Base-by-base conservation (phyloP, 1,284 basidiomycete species). In the Grifola frondosa region DNA sequence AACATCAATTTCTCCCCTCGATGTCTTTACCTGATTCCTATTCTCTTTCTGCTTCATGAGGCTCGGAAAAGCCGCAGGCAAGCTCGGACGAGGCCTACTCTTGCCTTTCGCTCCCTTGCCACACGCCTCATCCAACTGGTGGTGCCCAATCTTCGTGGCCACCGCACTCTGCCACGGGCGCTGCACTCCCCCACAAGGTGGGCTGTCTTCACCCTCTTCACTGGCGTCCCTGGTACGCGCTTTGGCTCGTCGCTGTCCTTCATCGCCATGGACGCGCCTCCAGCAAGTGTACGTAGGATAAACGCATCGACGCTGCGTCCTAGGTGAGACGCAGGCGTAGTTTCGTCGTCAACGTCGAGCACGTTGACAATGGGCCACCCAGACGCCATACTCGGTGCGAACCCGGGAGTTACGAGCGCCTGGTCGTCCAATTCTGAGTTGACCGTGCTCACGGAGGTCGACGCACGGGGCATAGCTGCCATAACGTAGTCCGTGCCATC, bases 91-190 rank as follows among this genome's bases (percentile, higher is more conserved):
- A 13, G 84, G 84, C 53, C 75, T 78, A 48, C 66, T 67, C 51
- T 74, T 74, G 42, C 56, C 48, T 44, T 55, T 41, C 24, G 26
- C 48, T 15, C 48, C 57, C 22, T 54, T 52, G 15, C 48, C 53
- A 30, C 39, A 49, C 13, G 37, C 47, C 11, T 36, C 48, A 28
- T 75, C 79, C 48, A 81, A 78, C 37, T 74, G 70, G 20, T 58
- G 58, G 42, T 79, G 71, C 0, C 80, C 83, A 42, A 88, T 78
- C 63, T 84, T 88, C 51, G 71, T 63, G 6, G 84, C 73, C 11
- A 88, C 74, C 3, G 86, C 85, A 57, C 85, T 88, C 61, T 88
- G 86, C 85, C 86, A 88, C 4, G 82, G 84, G 9, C 86, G 71
- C 34, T 77, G 46, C 6, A 50, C 49, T 16, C 52, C 52, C 53